Evolutionary conservation across 2,329 filamentous ascomycete genomes (phyloP).

Genomic region (Arachnopeziza araneosa): DNA sequence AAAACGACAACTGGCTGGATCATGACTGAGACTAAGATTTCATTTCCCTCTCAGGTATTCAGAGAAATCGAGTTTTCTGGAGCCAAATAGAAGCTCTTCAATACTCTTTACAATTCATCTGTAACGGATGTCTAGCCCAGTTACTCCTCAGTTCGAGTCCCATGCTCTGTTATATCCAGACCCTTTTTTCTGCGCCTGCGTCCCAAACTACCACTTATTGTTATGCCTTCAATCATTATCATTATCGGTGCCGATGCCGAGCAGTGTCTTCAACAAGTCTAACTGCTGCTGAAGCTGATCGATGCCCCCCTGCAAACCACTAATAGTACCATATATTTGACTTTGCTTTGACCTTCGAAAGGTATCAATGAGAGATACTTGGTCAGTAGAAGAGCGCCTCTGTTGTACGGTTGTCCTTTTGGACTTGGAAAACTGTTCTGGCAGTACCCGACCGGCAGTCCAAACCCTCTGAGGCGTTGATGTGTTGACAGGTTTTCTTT

Average conservation of each 20-base stretch:
- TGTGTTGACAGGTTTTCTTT: not conserved
- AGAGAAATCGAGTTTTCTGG: not conserved
- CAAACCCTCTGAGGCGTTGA: not conserved
- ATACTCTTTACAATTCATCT: not conserved
- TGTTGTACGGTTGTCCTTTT: not conserved
- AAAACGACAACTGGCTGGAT: no score
- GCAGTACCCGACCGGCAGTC: not conserved
- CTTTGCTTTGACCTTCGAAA: constrained; percentile 19
- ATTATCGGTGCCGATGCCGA: constrained; percentile 22
- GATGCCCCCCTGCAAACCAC: constrained; percentile 20
- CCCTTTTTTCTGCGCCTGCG: not conserved
- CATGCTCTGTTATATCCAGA: no score
- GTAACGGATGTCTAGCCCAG: not conserved
- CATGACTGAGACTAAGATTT: not conserved
- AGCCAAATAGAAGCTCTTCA: not conserved
- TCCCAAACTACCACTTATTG: not conserved
- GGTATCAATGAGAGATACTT: constrained; percentile 12
- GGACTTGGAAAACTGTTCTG: not conserved
- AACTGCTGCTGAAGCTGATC: constrained; percentile 23
- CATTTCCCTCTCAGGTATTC: not conserved
- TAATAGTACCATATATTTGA: constrained; percentile 21
- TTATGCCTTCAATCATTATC: not conserved
- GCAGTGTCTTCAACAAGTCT: constrained; percentile 17
- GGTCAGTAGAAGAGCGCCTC: not conserved
- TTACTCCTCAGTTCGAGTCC: not conserved